phyloP scores from a whole-genome alignment of 2,329 filamentous ascomycete genomes.

The Penicillium sp. region DNA sequence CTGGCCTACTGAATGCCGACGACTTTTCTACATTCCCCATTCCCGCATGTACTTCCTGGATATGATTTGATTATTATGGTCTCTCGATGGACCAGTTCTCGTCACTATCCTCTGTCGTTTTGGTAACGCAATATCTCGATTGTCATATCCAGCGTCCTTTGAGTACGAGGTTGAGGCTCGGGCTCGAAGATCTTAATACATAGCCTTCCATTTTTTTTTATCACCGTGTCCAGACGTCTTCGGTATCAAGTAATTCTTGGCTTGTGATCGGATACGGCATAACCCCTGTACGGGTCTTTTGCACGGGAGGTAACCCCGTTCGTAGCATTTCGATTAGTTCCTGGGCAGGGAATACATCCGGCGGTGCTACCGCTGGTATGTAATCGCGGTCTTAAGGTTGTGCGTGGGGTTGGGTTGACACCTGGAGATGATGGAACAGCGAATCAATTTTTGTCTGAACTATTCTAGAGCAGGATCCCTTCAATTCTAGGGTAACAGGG shows the following conservation, averaged over 20 bases:
- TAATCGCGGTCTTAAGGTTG: no score
- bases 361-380: not conserved
- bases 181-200: not conserved
- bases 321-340: no score
- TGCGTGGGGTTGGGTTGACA: no score
- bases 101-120: conserved; percentile 4
- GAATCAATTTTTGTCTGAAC: no score
- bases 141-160: not conserved
- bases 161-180: not conserved
- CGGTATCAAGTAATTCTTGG: not conserved
- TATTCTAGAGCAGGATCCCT: no score
- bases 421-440: no score
- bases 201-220: not conserved
- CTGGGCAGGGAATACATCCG: not conserved
- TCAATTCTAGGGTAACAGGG: no score
- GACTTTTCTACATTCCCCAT: conserved; percentile 11
- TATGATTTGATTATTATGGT: conserved; percentile 1
- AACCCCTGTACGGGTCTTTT: not conserved
- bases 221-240: not conserved
- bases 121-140: conserved; percentile 2
- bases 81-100: conserved; percentile 3
- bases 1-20: conserved; percentile 9
- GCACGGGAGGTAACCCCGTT: no score
- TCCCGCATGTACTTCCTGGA: conserved; percentile 6
- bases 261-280: not conserved